Evolutionary conservation across 257 asterid species (phyloP).

Genomic region (Penstemon barbatus): DNA sequence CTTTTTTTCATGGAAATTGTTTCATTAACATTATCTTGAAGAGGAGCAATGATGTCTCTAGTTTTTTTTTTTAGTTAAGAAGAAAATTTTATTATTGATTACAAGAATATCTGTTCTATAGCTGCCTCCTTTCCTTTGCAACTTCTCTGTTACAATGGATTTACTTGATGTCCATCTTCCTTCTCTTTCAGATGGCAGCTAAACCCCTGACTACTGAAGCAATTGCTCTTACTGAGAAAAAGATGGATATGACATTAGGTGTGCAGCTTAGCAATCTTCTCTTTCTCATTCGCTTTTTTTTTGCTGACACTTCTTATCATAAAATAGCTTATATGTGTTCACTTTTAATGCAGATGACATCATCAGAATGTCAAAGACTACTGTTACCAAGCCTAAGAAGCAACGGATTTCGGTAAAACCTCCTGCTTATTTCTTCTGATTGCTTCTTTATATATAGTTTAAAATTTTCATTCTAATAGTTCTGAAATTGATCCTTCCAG

Average conservation of each 20-base stretch:
- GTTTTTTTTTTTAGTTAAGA: background rate
- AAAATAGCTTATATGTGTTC: slow-evolving; percentile 16
- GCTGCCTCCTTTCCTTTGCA: background rate
- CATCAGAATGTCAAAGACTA: slow-evolving; percentile 29
- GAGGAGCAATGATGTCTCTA: background rate
- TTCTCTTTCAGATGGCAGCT: slow-evolving; percentile 67
- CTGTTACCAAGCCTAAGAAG: slow-evolving; percentile 47
- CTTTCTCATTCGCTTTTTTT: slow-evolving; percentile 14
- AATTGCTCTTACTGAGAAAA: slow-evolving; percentile 91
- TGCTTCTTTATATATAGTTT: background rate
- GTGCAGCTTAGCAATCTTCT: slow-evolving; percentile 11
- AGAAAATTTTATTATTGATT: background rate
- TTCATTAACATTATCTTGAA: background rate
- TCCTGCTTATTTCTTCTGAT: slow-evolving; percentile 6
- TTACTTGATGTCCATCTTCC: slow-evolving; percentile 11
- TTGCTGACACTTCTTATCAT: background rate
- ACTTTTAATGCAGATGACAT: slow-evolving; percentile 58
- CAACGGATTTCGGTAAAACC: slow-evolving; percentile 66
- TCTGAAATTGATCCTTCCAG: slow-evolving; percentile 38
- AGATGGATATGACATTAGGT: slow-evolving; percentile 95
- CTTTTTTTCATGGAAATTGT: background rate
- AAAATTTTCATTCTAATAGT: slow-evolving; percentile 18
- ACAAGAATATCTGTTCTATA: background rate
- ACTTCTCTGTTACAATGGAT: background rate
- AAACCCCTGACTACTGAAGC: slow-evolving; percentile 64